Percentiles rank a stretch among this genome's conserved stretches.
phyloP scores from a whole-genome alignment of 1,284 basidiomycete species.

The Stereum hirsutum region DNA sequence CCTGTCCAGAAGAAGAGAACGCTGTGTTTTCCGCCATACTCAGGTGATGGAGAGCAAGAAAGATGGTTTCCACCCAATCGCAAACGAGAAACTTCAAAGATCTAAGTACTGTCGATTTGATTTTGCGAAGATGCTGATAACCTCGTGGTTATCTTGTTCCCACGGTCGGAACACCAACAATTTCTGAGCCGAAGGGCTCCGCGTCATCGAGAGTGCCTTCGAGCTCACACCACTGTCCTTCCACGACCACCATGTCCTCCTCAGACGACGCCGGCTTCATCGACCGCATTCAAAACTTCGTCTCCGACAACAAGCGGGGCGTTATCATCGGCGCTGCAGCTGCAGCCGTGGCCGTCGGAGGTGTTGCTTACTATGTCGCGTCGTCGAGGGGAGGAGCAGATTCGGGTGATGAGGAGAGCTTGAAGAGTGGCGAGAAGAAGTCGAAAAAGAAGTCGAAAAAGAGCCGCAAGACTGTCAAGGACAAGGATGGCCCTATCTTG shows the following conservation, averaged over 20 bases:
- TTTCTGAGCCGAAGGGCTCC: too few species aligned
- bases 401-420: conserved; percentile 39
- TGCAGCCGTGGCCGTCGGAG: conserved; percentile 66
- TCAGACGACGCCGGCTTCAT: conserved; percentile 28
- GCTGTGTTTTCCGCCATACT: neutral
- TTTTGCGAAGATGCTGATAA: too few species aligned
- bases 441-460: conserved; percentile 44
- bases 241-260: conserved; percentile 13
- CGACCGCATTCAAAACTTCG: conserved; percentile 61
- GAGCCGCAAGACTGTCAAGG: conserved; percentile 43
- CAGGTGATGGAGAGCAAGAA: too few species aligned
- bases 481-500: conserved; percentile 60
- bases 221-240: too few species aligned
- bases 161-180: too few species aligned
- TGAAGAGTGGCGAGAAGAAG: conserved; percentile 47
- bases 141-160: too few species aligned
- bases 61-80: too few species aligned
- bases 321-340: conserved; percentile 62
- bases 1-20: neutral
- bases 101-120: too few species aligned
- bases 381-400: conserved; percentile 29
- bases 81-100: too few species aligned
- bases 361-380: conserved; percentile 70
- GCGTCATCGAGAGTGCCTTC: too few species aligned
- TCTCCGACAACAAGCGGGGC: conserved; percentile 67